Conservation (phyloP, 2,329 filamentous ascomycete species). For the Lecanicillium sp. region DNA sequence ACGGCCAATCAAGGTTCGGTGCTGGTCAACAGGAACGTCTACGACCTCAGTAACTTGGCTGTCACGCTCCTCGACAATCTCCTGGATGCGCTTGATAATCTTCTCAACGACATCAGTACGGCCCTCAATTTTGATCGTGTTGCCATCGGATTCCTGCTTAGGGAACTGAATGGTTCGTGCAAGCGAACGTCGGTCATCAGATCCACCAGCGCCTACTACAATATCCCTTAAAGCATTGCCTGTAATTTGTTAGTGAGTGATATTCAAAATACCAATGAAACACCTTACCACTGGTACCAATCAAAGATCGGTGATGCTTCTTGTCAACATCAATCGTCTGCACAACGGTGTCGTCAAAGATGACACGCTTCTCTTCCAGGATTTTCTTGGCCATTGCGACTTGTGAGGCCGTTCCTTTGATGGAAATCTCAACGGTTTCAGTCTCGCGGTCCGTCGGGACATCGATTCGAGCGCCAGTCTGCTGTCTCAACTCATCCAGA, state of each 20-base stretch:
- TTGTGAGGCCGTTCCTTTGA: constrained; percentile 87
- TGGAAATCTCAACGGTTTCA: constrained; percentile 72
- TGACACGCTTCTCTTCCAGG: constrained; percentile 73
- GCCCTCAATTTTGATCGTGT: constrained; percentile 81
- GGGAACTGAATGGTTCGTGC: constrained; percentile 93
- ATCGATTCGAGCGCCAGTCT: constrained; percentile 83
- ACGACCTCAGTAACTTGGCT: constrained; percentile 71
- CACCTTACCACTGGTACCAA: constrained; percentile 74
- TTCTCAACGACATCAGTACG: constrained; percentile 77
- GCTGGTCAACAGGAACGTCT: constrained; percentile 83
- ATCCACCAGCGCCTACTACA: constrained; percentile 79
- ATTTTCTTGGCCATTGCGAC: constrained; percentile 89
- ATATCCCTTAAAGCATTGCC: constrained; percentile 81
- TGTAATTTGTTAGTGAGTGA: constrained; percentile 35
- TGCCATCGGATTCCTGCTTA: constrained; percentile 74
- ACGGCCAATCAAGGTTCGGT: constrained; percentile 82
- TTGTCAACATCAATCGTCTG: constrained; percentile 85
- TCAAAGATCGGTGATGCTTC: constrained; percentile 85
- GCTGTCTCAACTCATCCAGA: constrained; percentile 80
- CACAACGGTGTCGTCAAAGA: constrained; percentile 84
- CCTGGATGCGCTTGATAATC: constrained; percentile 73
- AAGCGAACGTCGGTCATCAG: constrained; percentile 73
- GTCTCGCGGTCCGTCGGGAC: constrained; percentile 75
- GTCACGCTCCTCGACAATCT: constrained; percentile 74
- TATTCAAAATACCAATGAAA: constrained; percentile 1